Percentiles rank a stretch among this genome's conserved stretches.
Evolutionary conservation across 176 grass and related monocot genomes (phyloP).

Genomic region (Typha latifolia): DNA sequence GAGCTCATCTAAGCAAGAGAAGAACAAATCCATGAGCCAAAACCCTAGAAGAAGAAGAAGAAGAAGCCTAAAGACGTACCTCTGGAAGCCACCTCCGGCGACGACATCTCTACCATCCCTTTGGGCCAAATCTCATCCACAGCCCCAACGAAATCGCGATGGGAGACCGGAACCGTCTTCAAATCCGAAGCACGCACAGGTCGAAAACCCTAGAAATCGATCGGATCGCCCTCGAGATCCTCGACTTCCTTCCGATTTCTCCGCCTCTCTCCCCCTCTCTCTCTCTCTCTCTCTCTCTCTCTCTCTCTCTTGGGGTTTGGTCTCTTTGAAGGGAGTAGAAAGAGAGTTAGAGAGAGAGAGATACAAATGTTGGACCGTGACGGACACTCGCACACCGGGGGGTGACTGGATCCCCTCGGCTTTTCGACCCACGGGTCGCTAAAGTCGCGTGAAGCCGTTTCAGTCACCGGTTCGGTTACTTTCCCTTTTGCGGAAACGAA

Average conservation of each 20-base stretch:
- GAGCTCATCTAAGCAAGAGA: constrained; percentile 28
- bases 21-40: constrained; percentile 7
- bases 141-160: background rate
- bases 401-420: background rate
- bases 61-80: background rate
- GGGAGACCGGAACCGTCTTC: background rate
- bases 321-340: constrained; percentile 97
- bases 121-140: background rate
- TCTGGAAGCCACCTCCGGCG: background rate
- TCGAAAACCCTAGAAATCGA: background rate
- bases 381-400: background rate
- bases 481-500: constrained; percentile 3
- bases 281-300: background rate
- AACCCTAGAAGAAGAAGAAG: constrained; percentile 19
- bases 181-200: background rate
- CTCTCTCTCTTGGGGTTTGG: constrained; percentile 13
- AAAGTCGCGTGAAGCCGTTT: no score
- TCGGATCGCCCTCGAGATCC: background rate
- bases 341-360: constrained; percentile 19
- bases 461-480: background rate
- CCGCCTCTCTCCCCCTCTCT: constrained; percentile 3
- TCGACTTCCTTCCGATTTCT: constrained; percentile 4
- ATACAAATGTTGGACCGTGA: constrained; percentile 9
- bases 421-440: background rate
- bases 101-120: background rate